These are phyloP conservation scores for Lasiodiplodia sp. DNA, from an alignment of 2,329 filamentous ascomycete species.

Conservation along the genomic window DNA sequence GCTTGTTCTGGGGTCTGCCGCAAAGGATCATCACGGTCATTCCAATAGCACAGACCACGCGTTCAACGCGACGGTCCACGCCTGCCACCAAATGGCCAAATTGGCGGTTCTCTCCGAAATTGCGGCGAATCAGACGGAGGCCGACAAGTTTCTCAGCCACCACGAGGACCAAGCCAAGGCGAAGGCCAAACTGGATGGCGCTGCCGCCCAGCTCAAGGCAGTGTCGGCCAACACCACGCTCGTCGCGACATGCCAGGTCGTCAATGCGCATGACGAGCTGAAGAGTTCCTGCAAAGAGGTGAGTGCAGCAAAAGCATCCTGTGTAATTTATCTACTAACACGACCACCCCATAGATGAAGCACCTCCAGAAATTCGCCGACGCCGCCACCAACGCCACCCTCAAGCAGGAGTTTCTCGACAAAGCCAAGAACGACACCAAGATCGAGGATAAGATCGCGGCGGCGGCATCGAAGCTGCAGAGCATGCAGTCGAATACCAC, in stretches of 20 bases:
- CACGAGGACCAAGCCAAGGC: slow-evolving; percentile 6
- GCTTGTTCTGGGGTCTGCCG: neutral
- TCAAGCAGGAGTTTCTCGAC: slow-evolving; percentile 12
- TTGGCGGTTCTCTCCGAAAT: slow-evolving; percentile 6
- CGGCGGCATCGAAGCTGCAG: neutral
- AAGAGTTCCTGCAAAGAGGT: slow-evolving; percentile 11
- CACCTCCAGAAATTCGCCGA: slow-evolving; percentile 11
- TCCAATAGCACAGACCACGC: neutral
- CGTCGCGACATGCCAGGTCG: neutral
- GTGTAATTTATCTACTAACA: neutral
- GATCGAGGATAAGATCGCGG: slow-evolving; percentile 1
- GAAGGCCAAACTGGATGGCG: neutral
- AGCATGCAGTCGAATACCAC: slow-evolving; percentile 7
- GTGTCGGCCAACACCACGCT: slow-evolving; percentile 9
- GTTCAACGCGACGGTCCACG: neutral
- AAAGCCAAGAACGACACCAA: slow-evolving; percentile 15
- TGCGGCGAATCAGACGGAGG: slow-evolving; percentile 2
- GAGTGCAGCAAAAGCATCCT: neutral
- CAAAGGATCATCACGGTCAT: neutral
- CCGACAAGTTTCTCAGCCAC: neutral
- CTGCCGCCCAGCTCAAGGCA: slow-evolving; percentile 2
- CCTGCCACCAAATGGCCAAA: slow-evolving; percentile 1
- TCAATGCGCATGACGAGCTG: slow-evolving; percentile 19
- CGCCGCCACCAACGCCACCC: slow-evolving; percentile 6
- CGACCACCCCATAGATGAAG: neutral